These are phyloP conservation scores for Populus simonii DNA, from an alignment of 345 rosid species.

Conservation along the genomic window DNA sequence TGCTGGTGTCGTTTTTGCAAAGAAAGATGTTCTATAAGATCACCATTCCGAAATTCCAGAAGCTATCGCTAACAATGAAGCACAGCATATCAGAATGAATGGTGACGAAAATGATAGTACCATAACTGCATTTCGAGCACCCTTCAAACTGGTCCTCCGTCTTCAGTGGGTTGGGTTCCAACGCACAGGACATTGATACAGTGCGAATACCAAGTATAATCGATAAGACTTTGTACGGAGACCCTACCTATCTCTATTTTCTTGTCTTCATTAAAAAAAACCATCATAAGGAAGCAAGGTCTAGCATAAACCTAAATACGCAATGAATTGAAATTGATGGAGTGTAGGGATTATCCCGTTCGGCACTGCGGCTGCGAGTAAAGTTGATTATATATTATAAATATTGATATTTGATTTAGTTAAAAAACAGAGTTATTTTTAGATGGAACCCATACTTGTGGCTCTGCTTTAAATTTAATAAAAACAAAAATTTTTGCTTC, in stretches of 20 bases:
- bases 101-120: constrained; percentile 13
- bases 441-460: too few relatives aligned
- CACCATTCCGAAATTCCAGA: constrained; percentile 24
- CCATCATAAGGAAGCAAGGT: not conserved
- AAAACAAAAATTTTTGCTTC: too few relatives aligned
- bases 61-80: constrained; percentile 24
- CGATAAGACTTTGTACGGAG: not conserved
- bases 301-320: not conserved
- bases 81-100: constrained; percentile 1
- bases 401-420: too few relatives aligned
- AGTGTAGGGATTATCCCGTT: too few relatives aligned
- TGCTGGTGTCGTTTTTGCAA: constrained; percentile 20
- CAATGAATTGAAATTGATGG: not conserved
- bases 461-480: too few relatives aligned
- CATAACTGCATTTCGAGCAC: not conserved
- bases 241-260: not conserved
- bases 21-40: constrained; percentile 17
- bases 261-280: not conserved
- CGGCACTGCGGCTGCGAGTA: too few relatives aligned
- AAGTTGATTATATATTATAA: too few relatives aligned
- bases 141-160: not conserved
- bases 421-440: too few relatives aligned
- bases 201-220: too few relatives aligned
- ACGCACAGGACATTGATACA: too few relatives aligned
- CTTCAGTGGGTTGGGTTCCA: too few relatives aligned